Evolutionary conservation across 768 basidiomycete species (phyloP), one percentile per base, ranked within the genome.

Genomic region (Tricholoma flavovirens): DNA sequence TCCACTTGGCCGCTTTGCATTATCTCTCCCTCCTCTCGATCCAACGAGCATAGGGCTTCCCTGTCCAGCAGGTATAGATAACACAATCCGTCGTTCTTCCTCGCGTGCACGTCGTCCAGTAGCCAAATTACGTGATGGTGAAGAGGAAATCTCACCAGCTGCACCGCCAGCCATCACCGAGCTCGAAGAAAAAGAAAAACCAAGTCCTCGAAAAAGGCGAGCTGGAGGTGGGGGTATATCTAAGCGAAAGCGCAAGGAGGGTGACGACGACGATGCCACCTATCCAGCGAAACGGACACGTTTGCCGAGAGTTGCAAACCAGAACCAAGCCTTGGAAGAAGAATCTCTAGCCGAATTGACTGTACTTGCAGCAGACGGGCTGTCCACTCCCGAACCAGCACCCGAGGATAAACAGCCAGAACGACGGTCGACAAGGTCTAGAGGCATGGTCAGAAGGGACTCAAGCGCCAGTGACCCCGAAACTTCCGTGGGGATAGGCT

Each of bases 221-320:
- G 49, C 69, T 36, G 46, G 26, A 30, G 75, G 75, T 9, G 73
- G 73, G 1, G 75, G 75, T 2, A 76, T 75, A 24, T 75, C 71
- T 12, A 84, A 83, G 65, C 73, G 86, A 53, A 84, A 78, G 64
- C 74, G 85, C 19, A 83, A 73, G 63, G 84, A 85, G 30, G 67
- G 64, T 6, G 85, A 87, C 43, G 84, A 86, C 46, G 80, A 78
- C 11, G 84, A 87, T 59, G 76, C 80, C 1, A 79, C 81, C n/a
- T 87, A 86, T 63, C 85, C 86, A n/a, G 82, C 85, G 10, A 88
- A 86, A 69, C 77, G 84, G 22, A 75, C 82, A 17, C 78, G 86
- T 24, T 72, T 77, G 54, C 77, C 83, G 5, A 71, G 86, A 57
- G 76, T 75, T 21, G 65, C 64, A 12, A 66, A 64, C 15, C 71